Base-by-base conservation (phyloP, 306 rosid genomes). In the Cotoneaster glaucophyllus region DNA sequence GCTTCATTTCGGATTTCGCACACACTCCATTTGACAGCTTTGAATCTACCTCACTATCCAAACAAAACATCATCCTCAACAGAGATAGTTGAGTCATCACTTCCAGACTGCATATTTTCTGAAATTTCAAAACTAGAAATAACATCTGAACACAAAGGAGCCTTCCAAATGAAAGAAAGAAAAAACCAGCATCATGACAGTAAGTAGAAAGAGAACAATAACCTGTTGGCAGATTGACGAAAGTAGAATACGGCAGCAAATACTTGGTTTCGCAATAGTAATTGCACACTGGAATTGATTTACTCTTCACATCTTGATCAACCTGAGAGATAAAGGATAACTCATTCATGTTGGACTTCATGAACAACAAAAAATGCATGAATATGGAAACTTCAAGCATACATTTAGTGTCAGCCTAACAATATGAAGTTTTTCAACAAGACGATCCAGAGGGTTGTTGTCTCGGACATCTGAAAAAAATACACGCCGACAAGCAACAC, bases 1-100 rank as follows among this genome's bases (percentile, higher is more conserved):
- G 84, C 12, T 83, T 91, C 98, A 64, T 90, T 92, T 74, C 96
- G 84, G 12, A 43, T 70, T 82, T 85, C 29, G 15, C 12, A 45
- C 74, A 34, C 39, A 17, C 81, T 45, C 74, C 70, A 21, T 87
- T 88, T 57, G n/a, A 62, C 10, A 37, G 15, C 34, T 64, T 45
- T 3, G 82, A 81, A 65, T 75, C 80, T 31, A 81, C 85, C 57
- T 72, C 89, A 56, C 41, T 39, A 71, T 54, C 74, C 43, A 81
- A 81, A 63, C 64, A 32, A 78, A 5, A 72, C 70, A 17, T 88
- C 88, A 64, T 18, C 65, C n/a, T 91, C 91, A 14, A 86, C 81
- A 0, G 94, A 93, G 79, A 91, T 88, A 5, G 96, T 91, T 11
- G 97, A 80, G n/a, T 81, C 48, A 43, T 93, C 97, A 75, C 93